A percentile compares a stretch with the other conserved stretches of the same genome.
Conservation (phyloP, 2,329 filamentous ascomycete genomes). For the Pseudonectria buxi region DNA sequence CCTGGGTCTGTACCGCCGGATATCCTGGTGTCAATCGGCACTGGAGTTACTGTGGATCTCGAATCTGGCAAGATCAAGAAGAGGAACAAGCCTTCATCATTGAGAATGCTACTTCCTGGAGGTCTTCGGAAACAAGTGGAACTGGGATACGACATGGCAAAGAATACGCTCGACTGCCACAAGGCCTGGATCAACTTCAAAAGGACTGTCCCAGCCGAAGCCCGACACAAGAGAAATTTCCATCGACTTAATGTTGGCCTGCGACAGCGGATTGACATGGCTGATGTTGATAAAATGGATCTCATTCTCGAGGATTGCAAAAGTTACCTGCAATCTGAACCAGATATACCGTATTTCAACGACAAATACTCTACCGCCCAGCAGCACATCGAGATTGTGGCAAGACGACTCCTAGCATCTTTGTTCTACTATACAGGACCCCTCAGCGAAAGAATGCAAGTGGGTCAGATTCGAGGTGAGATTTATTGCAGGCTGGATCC, state of each 20-base stretch:
- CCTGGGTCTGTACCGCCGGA: slow-evolving; percentile 1
- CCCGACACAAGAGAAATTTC: not conserved
- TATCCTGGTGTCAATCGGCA: slow-evolving; percentile 4
- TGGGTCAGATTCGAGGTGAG: too few species aligned
- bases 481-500: too few species aligned
- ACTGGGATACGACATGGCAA: not conserved
- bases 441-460: too few species aligned
- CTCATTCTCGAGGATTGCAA: not conserved
- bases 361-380: not conserved
- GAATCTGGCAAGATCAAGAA: not conserved
- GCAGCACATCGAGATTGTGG: slow-evolving; percentile 2
- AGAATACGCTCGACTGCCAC: slow-evolving; percentile 2
- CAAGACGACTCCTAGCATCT: slow-evolving; percentile 3
- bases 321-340: not conserved
- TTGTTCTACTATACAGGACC: slow-evolving; percentile 12
- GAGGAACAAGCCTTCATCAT: not conserved
- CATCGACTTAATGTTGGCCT: slow-evolving; percentile 7
- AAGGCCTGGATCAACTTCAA: slow-evolving; percentile 4
- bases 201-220: not conserved
- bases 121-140: slow-evolving; percentile 1
- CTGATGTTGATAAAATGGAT: slow-evolving; percentile 2
- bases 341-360: not conserved
- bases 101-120: not conserved
- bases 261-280: slow-evolving; percentile 1
- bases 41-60: not conserved